Conservation (phyloP, 352 stramenopile genomes). For the Phytophthora uliginosa region DNA sequence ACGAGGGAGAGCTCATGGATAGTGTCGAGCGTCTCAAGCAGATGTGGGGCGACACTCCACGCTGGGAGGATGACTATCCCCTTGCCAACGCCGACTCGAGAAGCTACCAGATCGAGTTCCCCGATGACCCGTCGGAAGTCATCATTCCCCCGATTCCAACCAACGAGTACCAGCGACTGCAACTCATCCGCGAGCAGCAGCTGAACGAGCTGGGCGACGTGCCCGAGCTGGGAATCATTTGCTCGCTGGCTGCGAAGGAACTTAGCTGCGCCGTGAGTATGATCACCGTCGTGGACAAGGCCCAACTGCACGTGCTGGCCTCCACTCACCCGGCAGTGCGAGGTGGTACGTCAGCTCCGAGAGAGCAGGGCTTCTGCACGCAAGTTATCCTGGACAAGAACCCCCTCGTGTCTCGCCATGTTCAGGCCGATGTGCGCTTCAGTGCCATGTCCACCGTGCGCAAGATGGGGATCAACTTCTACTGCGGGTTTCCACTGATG, state of each 20-base stretch:
- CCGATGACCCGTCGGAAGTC: conserved; percentile 37
- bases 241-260: conserved; percentile 61
- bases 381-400: conserved; percentile 71
- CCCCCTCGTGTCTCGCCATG: conserved; percentile 69
- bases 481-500: conserved; percentile 80
- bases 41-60: conserved; percentile 25
- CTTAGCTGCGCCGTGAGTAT: conserved; percentile 64
- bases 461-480: conserved; percentile 66
- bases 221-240: conserved; percentile 80
- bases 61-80: conserved; percentile 44
- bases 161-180: conserved; percentile 61
- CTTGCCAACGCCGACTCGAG: conserved; percentile 61
- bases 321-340: conserved; percentile 39
- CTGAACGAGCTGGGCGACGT: conserved; percentile 59
- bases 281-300: conserved; percentile 69
- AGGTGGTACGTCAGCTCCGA: conserved; percentile 49
- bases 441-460: conserved; percentile 52
- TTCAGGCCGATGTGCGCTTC: conserved; percentile 78
- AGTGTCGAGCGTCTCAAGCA: conserved; percentile 27
- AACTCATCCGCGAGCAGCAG: conserved; percentile 55
- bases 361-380: conserved; percentile 70
- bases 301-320: conserved; percentile 61
- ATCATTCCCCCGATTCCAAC: conserved; percentile 42
- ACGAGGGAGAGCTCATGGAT: conserved; percentile 10
- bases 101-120: conserved; percentile 53